These are phyloP conservation scores for Penicillium riverlandense DNA, from an alignment of 495 filamentous ascomycete genomes.

Conservation along the genomic window DNA sequence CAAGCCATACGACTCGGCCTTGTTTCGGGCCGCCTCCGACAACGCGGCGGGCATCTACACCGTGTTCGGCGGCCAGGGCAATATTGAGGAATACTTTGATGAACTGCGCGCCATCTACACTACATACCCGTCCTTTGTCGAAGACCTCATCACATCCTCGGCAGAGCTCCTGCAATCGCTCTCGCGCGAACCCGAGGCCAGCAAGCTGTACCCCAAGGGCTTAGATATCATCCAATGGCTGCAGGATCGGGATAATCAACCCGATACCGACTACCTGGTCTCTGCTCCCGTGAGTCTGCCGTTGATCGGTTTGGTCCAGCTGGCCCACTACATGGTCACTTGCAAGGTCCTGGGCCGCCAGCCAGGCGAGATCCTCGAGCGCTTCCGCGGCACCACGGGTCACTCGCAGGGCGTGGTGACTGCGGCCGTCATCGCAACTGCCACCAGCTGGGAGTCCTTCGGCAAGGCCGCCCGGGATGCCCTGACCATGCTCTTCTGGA, in stretches of 20 bases:
- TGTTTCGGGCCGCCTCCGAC: slow-evolving; percentile 82
- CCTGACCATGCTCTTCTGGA: slow-evolving; percentile 97
- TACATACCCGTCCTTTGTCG: slow-evolving; percentile 85
- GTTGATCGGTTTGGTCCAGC: slow-evolving; percentile 88
- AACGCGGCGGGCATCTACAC: slow-evolving; percentile 73
- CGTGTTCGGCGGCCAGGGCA: slow-evolving; percentile 97
- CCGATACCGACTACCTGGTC: slow-evolving; percentile 91
- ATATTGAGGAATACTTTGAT: slow-evolving; percentile 98
- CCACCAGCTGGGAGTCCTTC: slow-evolving; percentile 85
- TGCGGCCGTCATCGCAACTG: slow-evolving; percentile 84
- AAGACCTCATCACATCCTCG: slow-evolving; percentile 69
- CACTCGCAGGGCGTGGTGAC: slow-evolving; percentile 96
- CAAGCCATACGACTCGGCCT: slow-evolving; percentile 83
- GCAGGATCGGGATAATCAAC: slow-evolving; percentile 75
- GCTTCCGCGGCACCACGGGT: slow-evolving; percentile 80
- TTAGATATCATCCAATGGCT: slow-evolving; percentile 92
- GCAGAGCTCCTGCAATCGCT: slow-evolving; percentile 77
- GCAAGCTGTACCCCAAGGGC: slow-evolving; percentile 93
- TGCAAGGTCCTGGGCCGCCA: slow-evolving; percentile 83
- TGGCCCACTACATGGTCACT: slow-evolving; percentile 88
- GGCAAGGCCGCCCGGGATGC: slow-evolving; percentile 67
- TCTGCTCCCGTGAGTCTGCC: slow-evolving; percentile 97
- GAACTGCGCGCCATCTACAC: slow-evolving; percentile 86
- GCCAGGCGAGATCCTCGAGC: slow-evolving; percentile 76
- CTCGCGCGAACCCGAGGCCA: slow-evolving; percentile 77